phyloP scores from a whole-genome alignment of 2,329 filamentous ascomycete genomes.

The Penicillium sp. region DNA sequence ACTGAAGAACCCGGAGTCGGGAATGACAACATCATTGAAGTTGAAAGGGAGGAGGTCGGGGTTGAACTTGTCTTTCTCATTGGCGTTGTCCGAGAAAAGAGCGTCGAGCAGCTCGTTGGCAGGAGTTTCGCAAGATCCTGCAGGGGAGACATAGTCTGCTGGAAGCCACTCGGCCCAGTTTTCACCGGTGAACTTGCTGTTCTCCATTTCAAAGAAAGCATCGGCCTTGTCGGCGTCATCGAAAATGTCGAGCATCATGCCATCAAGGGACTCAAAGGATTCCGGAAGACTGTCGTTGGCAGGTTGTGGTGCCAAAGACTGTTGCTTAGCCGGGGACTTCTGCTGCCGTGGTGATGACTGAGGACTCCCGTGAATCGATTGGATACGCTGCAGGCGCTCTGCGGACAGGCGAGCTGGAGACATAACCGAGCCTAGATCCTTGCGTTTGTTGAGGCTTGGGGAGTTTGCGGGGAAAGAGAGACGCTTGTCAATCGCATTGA shows the following conservation, averaged over 20 bases:
- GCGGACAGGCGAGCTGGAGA: conserved; percentile 34
- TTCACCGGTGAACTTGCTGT: conserved; percentile 23
- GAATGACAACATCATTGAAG: conserved; percentile 28
- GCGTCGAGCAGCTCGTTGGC: conserved; percentile 35
- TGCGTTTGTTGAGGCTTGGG: conserved; percentile 29
- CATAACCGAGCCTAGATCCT: conserved; percentile 19
- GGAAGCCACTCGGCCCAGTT: conserved; percentile 42
- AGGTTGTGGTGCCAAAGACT: conserved; percentile 12
- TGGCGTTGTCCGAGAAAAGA: conserved; percentile 34
- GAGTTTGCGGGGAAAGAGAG: conserved; percentile 40
- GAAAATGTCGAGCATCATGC: conserved; percentile 41
- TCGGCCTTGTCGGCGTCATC: conserved; percentile 31
- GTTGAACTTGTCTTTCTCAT: conserved; percentile 28
- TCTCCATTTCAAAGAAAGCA: conserved; percentile 29
- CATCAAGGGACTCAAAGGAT: conserved; percentile 33
- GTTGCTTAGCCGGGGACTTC: conserved; percentile 27
- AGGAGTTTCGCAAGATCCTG: conserved; percentile 28
- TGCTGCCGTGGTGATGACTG: conserved; percentile 21
- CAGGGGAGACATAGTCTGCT: conserved; percentile 35
- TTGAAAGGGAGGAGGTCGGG: conserved; percentile 33
- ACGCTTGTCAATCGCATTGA: conserved; percentile 37
- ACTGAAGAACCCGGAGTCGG: conserved; percentile 40
- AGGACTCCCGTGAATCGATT: conserved; percentile 26
- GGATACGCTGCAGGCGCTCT: conserved; percentile 36
- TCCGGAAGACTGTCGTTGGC: conserved; percentile 26